These are phyloP conservation scores for Bremia lactucae DNA, from an alignment of 352 stramenopile genomes.

Conservation along the genomic window DNA sequence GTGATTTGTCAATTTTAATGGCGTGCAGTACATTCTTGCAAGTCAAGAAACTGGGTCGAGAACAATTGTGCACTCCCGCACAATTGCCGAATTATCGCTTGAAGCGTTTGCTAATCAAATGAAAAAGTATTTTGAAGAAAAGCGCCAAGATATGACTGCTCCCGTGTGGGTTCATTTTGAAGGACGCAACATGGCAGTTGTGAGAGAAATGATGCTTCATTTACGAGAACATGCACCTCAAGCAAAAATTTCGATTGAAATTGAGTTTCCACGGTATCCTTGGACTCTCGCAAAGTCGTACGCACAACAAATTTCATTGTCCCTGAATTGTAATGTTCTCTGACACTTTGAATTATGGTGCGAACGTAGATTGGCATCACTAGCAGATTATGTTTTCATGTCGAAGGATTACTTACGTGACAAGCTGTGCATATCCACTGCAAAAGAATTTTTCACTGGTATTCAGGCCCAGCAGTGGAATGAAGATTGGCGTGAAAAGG, in stretches of 20 bases:
- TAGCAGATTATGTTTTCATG: constrained; percentile 45
- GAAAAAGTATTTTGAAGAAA: constrained; percentile 7
- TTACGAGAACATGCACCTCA: constrained; percentile 13
- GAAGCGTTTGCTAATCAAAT: constrained; percentile 30
- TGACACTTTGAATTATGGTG: background rate
- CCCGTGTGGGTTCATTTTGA: constrained; percentile 60
- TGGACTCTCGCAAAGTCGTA: constrained; percentile 47
- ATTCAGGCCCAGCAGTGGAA: constrained; percentile 13
- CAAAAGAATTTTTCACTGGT: constrained; percentile 31
- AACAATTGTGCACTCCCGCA: constrained; percentile 60
- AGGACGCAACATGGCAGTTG: constrained; percentile 51
- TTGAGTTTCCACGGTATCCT: constrained; percentile 59
- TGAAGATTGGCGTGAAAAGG: constrained; percentile 16
- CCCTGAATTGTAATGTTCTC: too few relatives aligned
- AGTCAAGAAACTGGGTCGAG: constrained; percentile 49
- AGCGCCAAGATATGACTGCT: constrained; percentile 1
- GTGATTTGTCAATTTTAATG: background rate
- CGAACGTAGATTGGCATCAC: constrained; percentile 27
- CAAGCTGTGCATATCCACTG: constrained; percentile 31
- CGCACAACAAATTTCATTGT: constrained; percentile 1
- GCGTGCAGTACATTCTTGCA: constrained; percentile 50
- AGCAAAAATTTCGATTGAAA: constrained; percentile 41
- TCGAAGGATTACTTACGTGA: constrained; percentile 68
- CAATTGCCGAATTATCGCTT: constrained; percentile 41
- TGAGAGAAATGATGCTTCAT: constrained; percentile 47